Evolutionary conservation across 495 filamentous ascomycete species (phyloP), one percentile per base, ranked within the genome.

Genomic region (Recurvomyces mirabilis): DNA sequence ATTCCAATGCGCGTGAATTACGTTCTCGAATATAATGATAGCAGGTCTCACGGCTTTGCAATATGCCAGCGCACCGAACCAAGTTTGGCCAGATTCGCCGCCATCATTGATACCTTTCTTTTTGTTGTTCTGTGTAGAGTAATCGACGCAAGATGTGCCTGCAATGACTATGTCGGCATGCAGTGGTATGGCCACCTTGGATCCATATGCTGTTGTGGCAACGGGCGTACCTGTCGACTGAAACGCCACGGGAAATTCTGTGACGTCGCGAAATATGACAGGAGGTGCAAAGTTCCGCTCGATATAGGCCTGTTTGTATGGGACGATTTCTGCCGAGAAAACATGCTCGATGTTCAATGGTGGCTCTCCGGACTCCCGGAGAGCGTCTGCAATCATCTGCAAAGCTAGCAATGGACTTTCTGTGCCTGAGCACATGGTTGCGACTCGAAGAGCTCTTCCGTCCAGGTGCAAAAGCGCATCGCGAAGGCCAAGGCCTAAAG

Each of bases 361-460:
- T 37, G 40, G 38, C 17, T 12, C 7, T 33, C 45, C 21, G 20
- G 13, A 24, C 24, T 38, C 30, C 48, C 36, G 43, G 60, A 60
- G 56, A 35, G 69, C 69, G 1, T 50, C 41, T 14, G 32, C 48
- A 9, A 77, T 54, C 51, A 78, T 64, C 29, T 73, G 63, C 30
- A 88, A 54, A 0, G 79, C 80, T 2, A 88, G 64, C 5, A 93
- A 60, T 10, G 86, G 86, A 21, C 75, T 77, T 51, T 93, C 86
- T 0, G 85, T 91, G 3, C 86, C 86, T 10, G 83, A 88, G 54
- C 84, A 93, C 56, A 87, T 74, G 0, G 86, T 93, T 1, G 71
- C 84, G 18, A 89, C 70, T 1, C 70, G 70, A 7, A 89, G 53
- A 23, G 64, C 62, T 30, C 67, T 57, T 13, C 56, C 51, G 10